Base-by-base conservation (phyloP, 164 flowering plant genomes). In the Pachysandra terminalis region DNA sequence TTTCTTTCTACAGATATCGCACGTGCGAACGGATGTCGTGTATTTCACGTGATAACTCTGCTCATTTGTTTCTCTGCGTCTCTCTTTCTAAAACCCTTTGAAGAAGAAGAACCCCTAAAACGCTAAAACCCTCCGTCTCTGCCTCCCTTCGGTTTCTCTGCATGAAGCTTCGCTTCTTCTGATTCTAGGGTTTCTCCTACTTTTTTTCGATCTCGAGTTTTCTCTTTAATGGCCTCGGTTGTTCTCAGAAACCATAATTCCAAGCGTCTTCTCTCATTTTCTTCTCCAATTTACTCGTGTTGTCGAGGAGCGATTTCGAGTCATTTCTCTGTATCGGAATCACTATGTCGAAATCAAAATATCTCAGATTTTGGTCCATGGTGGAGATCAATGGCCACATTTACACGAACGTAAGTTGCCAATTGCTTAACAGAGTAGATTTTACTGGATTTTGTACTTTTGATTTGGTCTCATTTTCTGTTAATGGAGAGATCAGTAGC, bases 361-460 rank as follows among this genome's bases (percentile, higher is more conserved):
- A 22, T 62, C 25, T 69, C 58, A 6, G 62, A 66, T 68, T 40
- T 45, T 40, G 67, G 26, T 9, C 68, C 82, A 0, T 84, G 84
- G 92, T 86, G 85, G 88, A 84, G 96, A 86, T 89, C 94, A 75
- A 87, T 93, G 97, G 98, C 96, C 52, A 93, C 97, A 45, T 93
- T 90, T 77, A 86, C 94, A 4, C 85, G 97, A 41, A 89, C 93
- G 98, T 90, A 70, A 77, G 86, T 59, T 26, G 19, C 5, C 40
- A 28, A 2, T 27, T 19, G 16, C 24, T 15, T 52, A 19, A 25
- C 9, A 19, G 7, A 10, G 2, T 66, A 13, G 48, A 14, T 24
- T 52, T 62, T 16, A n/a, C 19, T 62, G 32, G 9, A 16, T 60
- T 49, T 60, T 63, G 26, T 9, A 17, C 4, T 12, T n/a, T 13